Conservation (phyloP, 768 basidiomycete species). For the Hygrocybe punicea region DNA sequence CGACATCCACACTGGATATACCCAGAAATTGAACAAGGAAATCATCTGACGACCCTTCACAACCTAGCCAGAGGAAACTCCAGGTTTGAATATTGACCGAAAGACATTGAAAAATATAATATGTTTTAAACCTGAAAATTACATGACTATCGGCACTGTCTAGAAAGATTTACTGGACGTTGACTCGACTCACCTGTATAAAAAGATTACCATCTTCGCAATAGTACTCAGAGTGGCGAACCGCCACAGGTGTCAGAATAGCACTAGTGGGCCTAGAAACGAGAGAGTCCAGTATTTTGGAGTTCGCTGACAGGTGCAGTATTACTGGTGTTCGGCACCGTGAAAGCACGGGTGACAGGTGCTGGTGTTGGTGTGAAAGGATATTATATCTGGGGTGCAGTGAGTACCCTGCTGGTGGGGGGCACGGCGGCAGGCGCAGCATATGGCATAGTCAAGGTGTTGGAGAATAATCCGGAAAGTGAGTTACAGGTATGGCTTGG, state of each 20-base stretch:
- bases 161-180: background rate
- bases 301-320: conserved; percentile 67
- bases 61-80: conserved; percentile 5
- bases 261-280: background rate
- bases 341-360: conserved; percentile 88
- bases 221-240: conserved; percentile 21
- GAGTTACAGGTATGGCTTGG: conserved; percentile 15
- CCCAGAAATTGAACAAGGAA: conserved; percentile 25
- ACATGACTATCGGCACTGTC: too few relatives aligned
- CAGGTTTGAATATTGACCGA: conserved; percentile 13
- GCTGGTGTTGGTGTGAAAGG: conserved; percentile 60
- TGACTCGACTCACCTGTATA: conserved; percentile 18
- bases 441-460: conserved; percentile 49
- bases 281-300: background rate
- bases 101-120: conserved; percentile 27
- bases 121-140: conserved; percentile 13
- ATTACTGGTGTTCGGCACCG: conserved; percentile 84
- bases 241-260: background rate
- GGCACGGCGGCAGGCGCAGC: conserved; percentile 79
- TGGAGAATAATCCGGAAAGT: conserved; percentile 59
- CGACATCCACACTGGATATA: conserved; percentile 31
- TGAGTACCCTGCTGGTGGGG: conserved; percentile 85
- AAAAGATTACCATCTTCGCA: conserved; percentile 28
- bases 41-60: conserved; percentile 23
- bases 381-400: conserved; percentile 84